These are phyloP conservation scores for Colletotrichum cuscutae DNA, from an alignment of 2,329 filamentous ascomycete species.

Conservation along the genomic window DNA sequence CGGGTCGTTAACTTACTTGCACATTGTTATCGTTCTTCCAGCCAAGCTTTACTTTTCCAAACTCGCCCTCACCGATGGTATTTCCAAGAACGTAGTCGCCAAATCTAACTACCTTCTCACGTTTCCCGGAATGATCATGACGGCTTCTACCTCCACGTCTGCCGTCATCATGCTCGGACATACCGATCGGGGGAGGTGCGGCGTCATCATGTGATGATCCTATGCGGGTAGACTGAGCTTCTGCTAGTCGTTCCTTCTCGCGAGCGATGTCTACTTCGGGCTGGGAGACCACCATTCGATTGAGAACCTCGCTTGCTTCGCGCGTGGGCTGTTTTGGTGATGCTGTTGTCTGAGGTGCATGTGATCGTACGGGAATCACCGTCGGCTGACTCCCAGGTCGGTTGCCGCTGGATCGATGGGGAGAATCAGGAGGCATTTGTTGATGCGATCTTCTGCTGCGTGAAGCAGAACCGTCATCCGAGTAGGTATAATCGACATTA, in stretches of 20 bases:
- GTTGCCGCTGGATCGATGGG: constrained; percentile 50
- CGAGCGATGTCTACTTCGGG: constrained; percentile 79
- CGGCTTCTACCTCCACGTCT: constrained; percentile 64
- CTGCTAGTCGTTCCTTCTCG: constrained; percentile 75
- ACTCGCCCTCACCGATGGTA: constrained; percentile 96
- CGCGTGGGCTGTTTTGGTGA: constrained; percentile 71
- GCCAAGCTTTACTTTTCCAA: constrained; percentile 92
- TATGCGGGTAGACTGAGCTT: constrained; percentile 60
- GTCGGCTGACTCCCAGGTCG: constrained; percentile 45
- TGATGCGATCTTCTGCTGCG: constrained; percentile 52
- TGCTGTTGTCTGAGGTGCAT: constrained; percentile 53
- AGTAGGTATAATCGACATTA: constrained; percentile 41
- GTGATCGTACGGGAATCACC: constrained; percentile 57
- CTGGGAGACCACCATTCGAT: constrained; percentile 80
- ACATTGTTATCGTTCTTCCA: constrained; percentile 35
- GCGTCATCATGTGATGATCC: constrained; percentile 54
- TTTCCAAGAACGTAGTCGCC: constrained; percentile 96
- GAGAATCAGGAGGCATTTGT: constrained; percentile 50
- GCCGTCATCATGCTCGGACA: constrained; percentile 56
- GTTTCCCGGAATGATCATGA: constrained; percentile 65
- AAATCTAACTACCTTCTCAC: constrained; percentile 82
- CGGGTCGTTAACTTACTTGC: constrained; percentile 52
- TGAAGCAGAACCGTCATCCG: constrained; percentile 49
- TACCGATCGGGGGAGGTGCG: constrained; percentile 55
- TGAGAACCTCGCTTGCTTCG: constrained; percentile 83